Percentiles rank a stretch among this genome's conserved stretches.
Conservation (phyloP, 2,329 filamentous ascomycete genomes). For the Trematosphaeria pertusa region DNA sequence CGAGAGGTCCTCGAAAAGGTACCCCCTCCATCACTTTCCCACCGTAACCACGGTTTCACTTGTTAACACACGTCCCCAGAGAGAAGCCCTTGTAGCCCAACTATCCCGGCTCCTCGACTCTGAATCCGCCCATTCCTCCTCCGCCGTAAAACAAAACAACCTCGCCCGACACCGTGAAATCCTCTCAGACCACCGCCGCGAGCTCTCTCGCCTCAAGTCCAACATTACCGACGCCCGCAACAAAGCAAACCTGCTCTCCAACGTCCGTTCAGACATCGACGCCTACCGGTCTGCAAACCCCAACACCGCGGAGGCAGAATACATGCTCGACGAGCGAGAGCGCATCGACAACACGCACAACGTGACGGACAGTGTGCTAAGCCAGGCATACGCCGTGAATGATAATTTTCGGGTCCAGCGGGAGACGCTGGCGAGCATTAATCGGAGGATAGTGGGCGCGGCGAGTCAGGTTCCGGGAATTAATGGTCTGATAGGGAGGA, state of each 20-base stretch:
- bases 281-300: conserved; percentile 85
- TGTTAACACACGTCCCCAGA: conserved; percentile 58
- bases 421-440: conserved; percentile 87
- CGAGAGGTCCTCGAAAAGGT: conserved; percentile 86
- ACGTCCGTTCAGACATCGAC: conserved; percentile 90
- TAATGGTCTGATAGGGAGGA: conserved; percentile 88
- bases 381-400: conserved; percentile 95
- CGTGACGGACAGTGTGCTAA: conserved; percentile 87
- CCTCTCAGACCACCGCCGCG: conserved; percentile 82
- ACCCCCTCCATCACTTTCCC: conserved; percentile 27
- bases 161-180: conserved; percentile 90
- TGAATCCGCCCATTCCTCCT: conserved; percentile 83
- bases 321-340: conserved; percentile 90
- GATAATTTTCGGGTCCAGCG: conserved; percentile 88
- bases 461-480: conserved; percentile 92
- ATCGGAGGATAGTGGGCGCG: conserved; percentile 85
- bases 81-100: conserved; percentile 81
- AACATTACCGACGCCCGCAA: conserved; percentile 80
- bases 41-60: not conserved
- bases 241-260: conserved; percentile 86
- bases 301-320: conserved; percentile 85
- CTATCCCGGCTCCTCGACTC: conserved; percentile 91
- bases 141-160: conserved; percentile 96
- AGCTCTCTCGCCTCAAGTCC: conserved; percentile 76
- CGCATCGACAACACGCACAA: conserved; percentile 89